Evolutionary conservation across 345 rosid genomes (phyloP).

Genomic region (Alliaria petiolata): DNA sequence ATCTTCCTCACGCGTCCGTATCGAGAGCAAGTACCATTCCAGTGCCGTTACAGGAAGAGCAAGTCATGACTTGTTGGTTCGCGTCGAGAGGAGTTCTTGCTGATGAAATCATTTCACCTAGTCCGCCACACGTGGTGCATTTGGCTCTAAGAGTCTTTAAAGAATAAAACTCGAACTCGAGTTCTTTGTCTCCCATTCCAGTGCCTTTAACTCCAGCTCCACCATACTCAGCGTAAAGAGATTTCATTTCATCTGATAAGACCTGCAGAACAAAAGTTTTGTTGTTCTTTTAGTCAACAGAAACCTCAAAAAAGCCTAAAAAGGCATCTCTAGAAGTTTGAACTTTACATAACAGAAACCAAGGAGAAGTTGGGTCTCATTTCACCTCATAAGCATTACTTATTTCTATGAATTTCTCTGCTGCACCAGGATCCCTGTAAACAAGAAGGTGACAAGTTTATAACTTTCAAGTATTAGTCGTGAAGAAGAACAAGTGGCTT

Average conservation of each 20-base stretch:
- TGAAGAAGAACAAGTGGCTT: too few relatives aligned
- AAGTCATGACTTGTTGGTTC: conserved; percentile 89
- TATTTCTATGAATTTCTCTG: conserved; percentile 86
- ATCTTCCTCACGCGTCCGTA: conserved; percentile 79
- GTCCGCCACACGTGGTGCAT: conserved; percentile 80
- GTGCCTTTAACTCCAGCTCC: conserved; percentile 21
- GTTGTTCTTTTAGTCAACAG: background rate
- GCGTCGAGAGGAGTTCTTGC: conserved; percentile 87
- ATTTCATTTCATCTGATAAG: conserved; percentile 83
- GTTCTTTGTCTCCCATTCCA: background rate
- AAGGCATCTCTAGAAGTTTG: background rate
- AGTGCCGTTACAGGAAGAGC: conserved; percentile 72
- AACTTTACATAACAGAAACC: background rate
- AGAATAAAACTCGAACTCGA: background rate
- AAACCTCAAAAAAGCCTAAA: background rate
- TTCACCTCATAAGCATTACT: conserved; percentile 93
- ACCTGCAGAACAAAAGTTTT: conserved; percentile 19
- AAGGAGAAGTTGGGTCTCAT: background rate
- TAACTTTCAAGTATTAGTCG: background rate
- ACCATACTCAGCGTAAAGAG: conserved; percentile 82
- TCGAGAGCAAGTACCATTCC: conserved; percentile 60
- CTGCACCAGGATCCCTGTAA: conserved; percentile 82
- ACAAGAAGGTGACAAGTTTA: background rate
- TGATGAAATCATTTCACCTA: too few relatives aligned
- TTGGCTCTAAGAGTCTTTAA: conserved; percentile 11